Conservation (phyloP, 2,329 filamentous ascomycete species). For the Ceratocystis albifundus region DNA sequence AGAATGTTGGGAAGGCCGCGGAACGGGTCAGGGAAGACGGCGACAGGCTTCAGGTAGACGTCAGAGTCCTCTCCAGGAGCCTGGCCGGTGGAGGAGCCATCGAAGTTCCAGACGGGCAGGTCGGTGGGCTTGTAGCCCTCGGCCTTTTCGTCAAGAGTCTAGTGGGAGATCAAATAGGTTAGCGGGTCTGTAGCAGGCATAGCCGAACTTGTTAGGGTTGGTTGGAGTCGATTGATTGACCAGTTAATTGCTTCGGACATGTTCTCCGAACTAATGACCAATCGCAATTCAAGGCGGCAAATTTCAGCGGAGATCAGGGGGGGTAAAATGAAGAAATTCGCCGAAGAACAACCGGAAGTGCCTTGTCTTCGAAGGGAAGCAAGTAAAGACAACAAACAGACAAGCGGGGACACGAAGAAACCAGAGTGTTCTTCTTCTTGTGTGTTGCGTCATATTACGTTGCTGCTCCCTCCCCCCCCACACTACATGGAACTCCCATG, state of each 20-base stretch:
- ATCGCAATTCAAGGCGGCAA: constrained; percentile 11
- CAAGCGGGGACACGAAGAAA: not conserved
- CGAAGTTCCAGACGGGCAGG: constrained; percentile 46
- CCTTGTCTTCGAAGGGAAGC: constrained; percentile 8
- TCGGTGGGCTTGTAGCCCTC: constrained; percentile 38
- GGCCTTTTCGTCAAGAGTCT: constrained; percentile 42
- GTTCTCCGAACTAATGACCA: constrained; percentile 13
- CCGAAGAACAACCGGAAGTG: constrained; percentile 13
- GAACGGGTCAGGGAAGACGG: constrained; percentile 87
- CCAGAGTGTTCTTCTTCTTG: not conserved
- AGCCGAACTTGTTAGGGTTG: constrained; percentile 1
- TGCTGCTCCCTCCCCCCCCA: not conserved
- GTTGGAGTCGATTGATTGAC: not conserved
- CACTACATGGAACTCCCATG: not conserved
- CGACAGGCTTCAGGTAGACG: constrained; percentile 86
- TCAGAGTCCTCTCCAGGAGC: constrained; percentile 93
- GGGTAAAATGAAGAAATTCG: not conserved
- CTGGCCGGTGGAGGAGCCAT: constrained; percentile 81
- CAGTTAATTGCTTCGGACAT: constrained; percentile 1
- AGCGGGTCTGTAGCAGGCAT: not conserved
- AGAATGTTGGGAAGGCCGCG: constrained; percentile 81
- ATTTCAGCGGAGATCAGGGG: not conserved
- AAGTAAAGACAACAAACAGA: not conserved
- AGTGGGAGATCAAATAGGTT: constrained; percentile 7
- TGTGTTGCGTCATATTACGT: not conserved